A percentile compares a stretch with the other conserved stretches of the same genome.
phyloP scores from a whole-genome alignment of 805 yeast species.

The Sugiyamaella valdiviana region DNA sequence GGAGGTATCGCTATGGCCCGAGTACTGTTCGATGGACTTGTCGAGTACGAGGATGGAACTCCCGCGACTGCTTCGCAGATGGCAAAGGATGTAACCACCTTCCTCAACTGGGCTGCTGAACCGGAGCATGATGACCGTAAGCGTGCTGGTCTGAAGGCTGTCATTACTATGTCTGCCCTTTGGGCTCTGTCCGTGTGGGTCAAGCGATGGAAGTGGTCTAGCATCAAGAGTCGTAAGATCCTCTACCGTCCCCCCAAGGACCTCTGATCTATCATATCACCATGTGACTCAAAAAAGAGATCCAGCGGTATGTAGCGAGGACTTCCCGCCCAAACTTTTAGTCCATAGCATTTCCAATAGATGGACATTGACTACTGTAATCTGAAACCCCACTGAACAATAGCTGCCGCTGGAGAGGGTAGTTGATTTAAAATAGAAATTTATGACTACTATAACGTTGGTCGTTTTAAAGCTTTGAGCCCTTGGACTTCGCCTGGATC shows the following conservation, averaged over 20 bases:
- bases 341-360: not conserved
- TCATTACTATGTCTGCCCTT: conserved; percentile 69
- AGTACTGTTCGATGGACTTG: conserved; percentile 93
- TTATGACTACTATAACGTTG: not conserved
- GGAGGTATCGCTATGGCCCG: conserved; percentile 99
- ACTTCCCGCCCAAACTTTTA: not conserved
- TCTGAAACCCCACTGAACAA: too few relatives aligned
- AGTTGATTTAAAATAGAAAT: too few relatives aligned
- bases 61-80: conserved; percentile 97
- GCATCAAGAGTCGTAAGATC: conserved; percentile 90
- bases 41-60: conserved; percentile 98
- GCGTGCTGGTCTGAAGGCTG: conserved; percentile 90
- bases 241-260: conserved; percentile 88
- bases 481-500: conserved; percentile 3
- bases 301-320: not conserved
- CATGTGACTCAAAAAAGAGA: not conserved
- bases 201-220: conserved; percentile 97
- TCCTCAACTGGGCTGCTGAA: conserved; percentile 97
- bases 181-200: conserved; percentile 83
- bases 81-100: conserved; percentile 96
- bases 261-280: not conserved
- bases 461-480: not conserved
- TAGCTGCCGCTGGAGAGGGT: too few relatives aligned
- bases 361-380: not conserved
- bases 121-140: conserved; percentile 99